A percentile compares a stretch with the other conserved stretches of the same genome.
These are phyloP conservation scores for Ustilago lituana DNA, from an alignment of 1,284 basidiomycete species.

Conservation along the genomic window DNA sequence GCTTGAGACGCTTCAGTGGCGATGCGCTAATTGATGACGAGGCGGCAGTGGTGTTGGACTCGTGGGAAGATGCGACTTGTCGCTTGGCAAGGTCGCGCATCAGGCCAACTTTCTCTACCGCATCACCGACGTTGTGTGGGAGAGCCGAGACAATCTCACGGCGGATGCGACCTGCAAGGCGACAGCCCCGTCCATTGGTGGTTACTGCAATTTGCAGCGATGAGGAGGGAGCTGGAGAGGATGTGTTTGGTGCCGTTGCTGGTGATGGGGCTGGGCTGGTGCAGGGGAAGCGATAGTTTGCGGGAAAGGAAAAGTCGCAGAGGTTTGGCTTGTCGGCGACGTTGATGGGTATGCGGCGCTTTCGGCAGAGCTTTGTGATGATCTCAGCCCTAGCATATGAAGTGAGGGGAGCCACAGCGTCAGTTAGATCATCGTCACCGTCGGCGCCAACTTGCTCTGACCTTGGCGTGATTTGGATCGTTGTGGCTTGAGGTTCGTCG, in stretches of 20 bases:
- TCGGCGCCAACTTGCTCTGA: too few relatives aligned
- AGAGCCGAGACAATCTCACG: constrained; percentile 83
- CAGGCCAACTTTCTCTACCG: constrained; percentile 79
- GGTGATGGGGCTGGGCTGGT: constrained; percentile 6
- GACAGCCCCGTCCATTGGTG: constrained; percentile 90
- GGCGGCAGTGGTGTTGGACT: not conserved
- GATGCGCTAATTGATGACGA: constrained; percentile 4
- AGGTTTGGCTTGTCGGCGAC: constrained; percentile 84
- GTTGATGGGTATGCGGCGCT: constrained; percentile 78
- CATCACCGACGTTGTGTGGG: constrained; percentile 78
- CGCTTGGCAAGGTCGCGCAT: constrained; percentile 76
- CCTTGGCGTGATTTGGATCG: not conserved
- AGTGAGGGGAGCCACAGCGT: constrained; percentile 10
- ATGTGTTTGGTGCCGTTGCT: not conserved
- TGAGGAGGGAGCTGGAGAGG: constrained; percentile 43
- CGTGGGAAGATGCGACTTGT: constrained; percentile 8
- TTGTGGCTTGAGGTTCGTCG: constrained; percentile 21
- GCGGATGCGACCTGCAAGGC: constrained; percentile 81
- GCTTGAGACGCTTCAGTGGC: constrained; percentile 21
- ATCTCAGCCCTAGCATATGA: constrained; percentile 43
- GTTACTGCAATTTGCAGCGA: constrained; percentile 87
- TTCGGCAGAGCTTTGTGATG: constrained; percentile 50
- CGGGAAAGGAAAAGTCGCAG: constrained; percentile 89
- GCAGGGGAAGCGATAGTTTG: constrained; percentile 81
- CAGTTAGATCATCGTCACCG: constrained; percentile 8